Evolutionary conservation across 371 early-diverging fungal genomes (phyloP).

Genomic region (Blakeslea trispora): DNA sequence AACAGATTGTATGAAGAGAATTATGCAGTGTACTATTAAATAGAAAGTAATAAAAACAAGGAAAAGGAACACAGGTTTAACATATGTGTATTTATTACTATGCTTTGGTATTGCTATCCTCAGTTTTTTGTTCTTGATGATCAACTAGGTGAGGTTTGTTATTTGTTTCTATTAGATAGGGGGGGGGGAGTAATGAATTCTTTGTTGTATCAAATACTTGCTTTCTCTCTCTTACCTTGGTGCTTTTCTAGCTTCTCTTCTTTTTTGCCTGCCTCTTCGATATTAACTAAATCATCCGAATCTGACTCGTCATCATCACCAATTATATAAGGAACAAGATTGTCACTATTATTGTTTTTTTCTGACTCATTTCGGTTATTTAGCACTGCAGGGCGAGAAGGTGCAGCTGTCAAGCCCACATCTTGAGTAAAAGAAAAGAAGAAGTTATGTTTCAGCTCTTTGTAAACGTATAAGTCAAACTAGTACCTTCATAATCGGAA

Average conservation of each 20-base stretch:
- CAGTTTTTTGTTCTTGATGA: too few relatives aligned
- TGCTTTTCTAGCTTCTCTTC: conserved; percentile 1
- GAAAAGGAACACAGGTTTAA: too few relatives aligned
- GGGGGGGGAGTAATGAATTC: too few relatives aligned
- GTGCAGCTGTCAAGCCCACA: conserved; percentile 21
- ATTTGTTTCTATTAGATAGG: too few relatives aligned
- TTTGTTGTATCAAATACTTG: too few relatives aligned
- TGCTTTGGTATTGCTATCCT: too few relatives aligned
- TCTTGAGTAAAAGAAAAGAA: conserved; percentile 7
- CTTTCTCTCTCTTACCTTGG: background rate
- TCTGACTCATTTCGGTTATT: background rate
- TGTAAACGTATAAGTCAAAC: background rate
- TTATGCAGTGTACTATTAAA: background rate
- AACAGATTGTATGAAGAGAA: background rate
- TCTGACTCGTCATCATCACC: conserved; percentile 22
- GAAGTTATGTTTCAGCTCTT: background rate
- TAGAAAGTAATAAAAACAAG: too few relatives aligned
- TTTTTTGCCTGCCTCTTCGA: conserved; percentile 11
- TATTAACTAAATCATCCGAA: conserved; percentile 16
- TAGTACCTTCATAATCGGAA: conserved; percentile 28
- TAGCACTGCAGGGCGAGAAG: background rate
- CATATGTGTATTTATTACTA: too few relatives aligned
- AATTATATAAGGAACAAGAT: conserved; percentile 24
- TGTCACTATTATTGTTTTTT: background rate
- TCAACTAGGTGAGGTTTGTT: too few relatives aligned